Evolutionary conservation across 2,329 filamentous ascomycete genomes (phyloP).

Genomic region (Penicillium sp.): DNA sequence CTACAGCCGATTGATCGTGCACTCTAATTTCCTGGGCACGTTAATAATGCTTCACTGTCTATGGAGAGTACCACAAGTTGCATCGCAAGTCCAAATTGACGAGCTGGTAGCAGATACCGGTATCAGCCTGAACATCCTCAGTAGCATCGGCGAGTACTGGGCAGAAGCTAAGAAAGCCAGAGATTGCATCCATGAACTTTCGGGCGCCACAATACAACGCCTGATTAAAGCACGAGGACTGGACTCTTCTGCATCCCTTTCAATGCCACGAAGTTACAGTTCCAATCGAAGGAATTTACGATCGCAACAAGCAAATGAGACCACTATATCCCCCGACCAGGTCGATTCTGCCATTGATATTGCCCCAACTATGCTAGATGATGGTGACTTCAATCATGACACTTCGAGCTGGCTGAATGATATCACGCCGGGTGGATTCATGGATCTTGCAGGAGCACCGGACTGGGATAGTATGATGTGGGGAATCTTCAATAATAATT

Average conservation of each 20-base stretch:
- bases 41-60: slow-evolving; percentile 55
- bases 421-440: slow-evolving; percentile 22
- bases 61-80: slow-evolving; percentile 46
- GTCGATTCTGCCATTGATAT: slow-evolving; percentile 9
- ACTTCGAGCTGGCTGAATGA: slow-evolving; percentile 23
- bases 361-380: slow-evolving; percentile 19
- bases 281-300: neutral
- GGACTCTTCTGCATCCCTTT: slow-evolving; percentile 8
- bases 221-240: slow-evolving; percentile 18
- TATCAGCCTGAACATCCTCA: slow-evolving; percentile 48
- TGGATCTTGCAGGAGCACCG: slow-evolving; percentile 25
- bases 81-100: slow-evolving; percentile 38
- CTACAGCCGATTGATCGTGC: slow-evolving; percentile 51
- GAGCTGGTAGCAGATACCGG: slow-evolving; percentile 45
- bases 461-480: slow-evolving; percentile 33
- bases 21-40: slow-evolving; percentile 49
- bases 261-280: neutral
- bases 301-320: neutral
- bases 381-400: slow-evolving; percentile 9
- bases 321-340: neutral
- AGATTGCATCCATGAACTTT: slow-evolving; percentile 33
- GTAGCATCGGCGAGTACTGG: slow-evolving; percentile 55
- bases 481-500: slow-evolving; percentile 25
- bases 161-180: slow-evolving; percentile 42
- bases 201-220: slow-evolving; percentile 26